Evolutionary conservation across 768 basidiomycete genomes (phyloP).

Genomic region (Tylopilus sp.): DNA sequence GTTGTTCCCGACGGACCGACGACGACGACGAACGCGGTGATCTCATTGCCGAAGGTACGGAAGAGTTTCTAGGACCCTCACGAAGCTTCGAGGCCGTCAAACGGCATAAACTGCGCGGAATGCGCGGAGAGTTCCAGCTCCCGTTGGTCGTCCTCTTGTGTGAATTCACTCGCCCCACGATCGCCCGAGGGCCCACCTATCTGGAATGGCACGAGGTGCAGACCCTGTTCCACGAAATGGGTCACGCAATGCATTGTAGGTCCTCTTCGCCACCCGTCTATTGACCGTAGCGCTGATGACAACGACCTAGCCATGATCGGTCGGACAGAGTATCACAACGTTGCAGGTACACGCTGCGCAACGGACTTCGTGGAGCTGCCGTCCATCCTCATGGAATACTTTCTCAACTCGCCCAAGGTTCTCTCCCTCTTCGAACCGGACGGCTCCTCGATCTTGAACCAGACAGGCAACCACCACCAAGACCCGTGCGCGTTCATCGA

Average conservation of each 20-base stretch:
- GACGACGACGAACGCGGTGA: constrained; percentile 82
- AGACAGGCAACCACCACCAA: constrained; percentile 61
- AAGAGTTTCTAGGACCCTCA: constrained; percentile 45
- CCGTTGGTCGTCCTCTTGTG: constrained; percentile 90
- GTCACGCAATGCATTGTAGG: constrained; percentile 99
- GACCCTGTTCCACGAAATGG: constrained; percentile 98
- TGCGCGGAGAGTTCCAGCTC: constrained; percentile 75
- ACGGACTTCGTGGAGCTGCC: constrained; percentile 99
- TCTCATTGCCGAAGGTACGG: constrained; percentile 37
- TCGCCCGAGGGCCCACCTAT: constrained; percentile 61
- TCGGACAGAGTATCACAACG: constrained; percentile 95
- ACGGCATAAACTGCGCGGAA: constrained; percentile 54
- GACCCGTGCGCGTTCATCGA: constrained; percentile 84
- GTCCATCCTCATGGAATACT: constrained; percentile 98
- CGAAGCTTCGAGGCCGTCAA: constrained; percentile 63
- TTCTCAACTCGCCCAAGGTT: constrained; percentile 80
- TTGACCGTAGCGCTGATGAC: constrained; percentile 4
- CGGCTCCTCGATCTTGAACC: constrained; percentile 42
- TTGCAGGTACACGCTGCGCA: constrained; percentile 94
- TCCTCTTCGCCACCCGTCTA: constrained; percentile 12
- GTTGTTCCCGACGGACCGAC: constrained; percentile 89
- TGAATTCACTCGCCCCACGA: constrained; percentile 70
- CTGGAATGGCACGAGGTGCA: constrained; percentile 92
- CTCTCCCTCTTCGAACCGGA: constrained; percentile 71
- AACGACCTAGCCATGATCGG: constrained; percentile 86